A percentile compares a stretch with the other conserved stretches of the same genome.
Evolutionary conservation across 1,139 yeast genomes (phyloP).

Genomic region (Nadsonia starkeyi-henricii): DNA sequence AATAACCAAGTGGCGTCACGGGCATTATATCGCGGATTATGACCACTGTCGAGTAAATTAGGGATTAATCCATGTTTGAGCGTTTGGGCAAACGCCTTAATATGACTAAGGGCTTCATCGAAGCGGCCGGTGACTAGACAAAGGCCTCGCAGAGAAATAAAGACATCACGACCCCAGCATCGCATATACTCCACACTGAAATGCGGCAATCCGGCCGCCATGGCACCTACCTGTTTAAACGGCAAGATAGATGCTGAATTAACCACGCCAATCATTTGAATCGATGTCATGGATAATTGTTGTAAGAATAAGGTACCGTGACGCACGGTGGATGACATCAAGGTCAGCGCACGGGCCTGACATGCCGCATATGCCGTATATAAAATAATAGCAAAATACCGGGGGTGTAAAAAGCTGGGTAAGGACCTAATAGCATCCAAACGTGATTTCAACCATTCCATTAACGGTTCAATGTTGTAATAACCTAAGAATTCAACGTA

Average conservation of each 20-base stretch:
- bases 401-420: constrained; percentile 74
- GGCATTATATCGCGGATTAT: constrained; percentile 89
- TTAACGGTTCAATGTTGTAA: constrained; percentile 37
- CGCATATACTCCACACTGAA: constrained; percentile 85
- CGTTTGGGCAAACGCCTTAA: constrained; percentile 78
- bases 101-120: constrained; percentile 70
- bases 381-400: constrained; percentile 67
- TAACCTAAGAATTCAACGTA: constrained; percentile 31
- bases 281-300: constrained; percentile 63
- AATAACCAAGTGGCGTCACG: constrained; percentile 97
- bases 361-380: constrained; percentile 78
- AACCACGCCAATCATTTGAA: constrained; percentile 75
- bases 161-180: constrained; percentile 97
- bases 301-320: constrained; percentile 62
- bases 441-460: constrained; percentile 56
- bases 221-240: constrained; percentile 41
- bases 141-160: constrained; percentile 73
- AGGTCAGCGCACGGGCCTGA: constrained; percentile 47
- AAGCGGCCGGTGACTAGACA: constrained; percentile 62
- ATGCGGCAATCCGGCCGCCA: constrained; percentile 96
- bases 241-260: constrained; percentile 68
- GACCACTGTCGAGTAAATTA: constrained; percentile 79
- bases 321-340: constrained; percentile 42
- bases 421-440: constrained; percentile 48
- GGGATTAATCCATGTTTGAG: constrained; percentile 93